Base-by-base conservation (phyloP, 2,329 filamentous ascomycete genomes). In the Trichoderma citrinoviride region DNA sequence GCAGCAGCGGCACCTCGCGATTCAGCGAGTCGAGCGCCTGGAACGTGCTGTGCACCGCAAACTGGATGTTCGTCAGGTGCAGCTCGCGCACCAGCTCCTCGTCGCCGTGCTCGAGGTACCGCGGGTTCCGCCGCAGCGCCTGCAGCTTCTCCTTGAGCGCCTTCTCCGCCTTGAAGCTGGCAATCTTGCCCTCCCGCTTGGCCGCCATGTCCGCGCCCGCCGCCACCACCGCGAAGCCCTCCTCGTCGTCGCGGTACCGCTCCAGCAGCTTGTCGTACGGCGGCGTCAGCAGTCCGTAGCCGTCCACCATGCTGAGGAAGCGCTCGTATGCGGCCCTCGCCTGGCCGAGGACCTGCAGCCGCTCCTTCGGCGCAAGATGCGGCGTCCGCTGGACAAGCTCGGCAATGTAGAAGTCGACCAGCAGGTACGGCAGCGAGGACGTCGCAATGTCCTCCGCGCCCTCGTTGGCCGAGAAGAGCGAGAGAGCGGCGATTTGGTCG, bases 381-480 rank as follows among this genome's bases (percentile, higher is more conserved):
- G 85, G 87, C 66, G 89, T 82, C 69, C 86, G 89, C 72, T 92
- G 87, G 43, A 90, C 80, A 14, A 97, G 83, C 73, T 97, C 93
- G 40, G 93, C 94, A 61, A 95, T 81, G 72, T 89, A 86, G 76
- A 89, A 92, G 76, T 90, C 84, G 67, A 93, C 85, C 23, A 92
- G 84, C 67, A 99, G 84, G 76, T 94, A 96, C 78, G 92, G 92
- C 37, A 99, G 79, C 72, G 96, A 89, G n/a, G 85, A 83, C 1
- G 94, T 96, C 15, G 91, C 82, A 37, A 97, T 80, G 78, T 99
- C 95, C 67, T 99, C 95, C 44, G 94, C 78, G 0, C 86, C 85
- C 77, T 99, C 95, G 77, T 99, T 99, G 41, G 88, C 83, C 70
- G 92, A 97, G 83, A 98, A 98, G 61, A 99, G 82, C 0, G 91